Evolutionary conservation across 2,329 filamentous ascomycete genomes (phyloP).

Genomic region (Penicillium oxalicum): DNA sequence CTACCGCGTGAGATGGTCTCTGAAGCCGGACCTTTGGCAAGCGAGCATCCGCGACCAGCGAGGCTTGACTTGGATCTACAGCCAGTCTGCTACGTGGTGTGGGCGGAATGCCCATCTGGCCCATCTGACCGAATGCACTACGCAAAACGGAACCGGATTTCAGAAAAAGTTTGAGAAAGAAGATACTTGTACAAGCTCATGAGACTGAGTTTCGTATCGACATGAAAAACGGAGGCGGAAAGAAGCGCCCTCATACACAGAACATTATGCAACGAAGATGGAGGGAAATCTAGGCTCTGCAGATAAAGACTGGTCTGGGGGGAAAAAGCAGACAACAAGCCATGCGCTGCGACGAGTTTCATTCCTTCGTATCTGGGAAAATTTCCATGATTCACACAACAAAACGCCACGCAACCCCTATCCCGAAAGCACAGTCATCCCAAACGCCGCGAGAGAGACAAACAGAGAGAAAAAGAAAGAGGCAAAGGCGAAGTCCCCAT

Average conservation of each 20-base stretch:
- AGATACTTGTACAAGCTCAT: slow-evolving; percentile 6
- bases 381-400: slow-evolving; percentile 14
- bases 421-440: slow-evolving; percentile 12
- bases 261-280: slow-evolving; percentile 8
- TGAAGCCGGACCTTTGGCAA: too few species aligned
- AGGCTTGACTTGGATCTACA: too few species aligned
- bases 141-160: too few species aligned
- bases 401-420: slow-evolving; percentile 25
- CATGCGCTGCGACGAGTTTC: slow-evolving; percentile 12
- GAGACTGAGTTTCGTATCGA: slow-evolving; percentile 17
- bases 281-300: neutral
- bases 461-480: neutral
- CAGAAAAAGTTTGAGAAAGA: neutral
- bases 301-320: neutral
- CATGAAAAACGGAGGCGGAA: slow-evolving; percentile 15
- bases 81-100: too few species aligned
- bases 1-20: neutral
- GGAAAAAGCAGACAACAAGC: slow-evolving; percentile 2
- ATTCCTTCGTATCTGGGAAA: slow-evolving; percentile 14
- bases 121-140: too few species aligned
- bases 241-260: slow-evolving; percentile 8
- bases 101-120: too few species aligned
- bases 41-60: too few species aligned
- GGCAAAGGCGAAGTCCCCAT: too few species aligned
- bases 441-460: slow-evolving; percentile 11